These are phyloP conservation scores for Bromus sterilis DNA, from an alignment of 176 grass and related monocot genomes.

Conservation along the genomic window DNA sequence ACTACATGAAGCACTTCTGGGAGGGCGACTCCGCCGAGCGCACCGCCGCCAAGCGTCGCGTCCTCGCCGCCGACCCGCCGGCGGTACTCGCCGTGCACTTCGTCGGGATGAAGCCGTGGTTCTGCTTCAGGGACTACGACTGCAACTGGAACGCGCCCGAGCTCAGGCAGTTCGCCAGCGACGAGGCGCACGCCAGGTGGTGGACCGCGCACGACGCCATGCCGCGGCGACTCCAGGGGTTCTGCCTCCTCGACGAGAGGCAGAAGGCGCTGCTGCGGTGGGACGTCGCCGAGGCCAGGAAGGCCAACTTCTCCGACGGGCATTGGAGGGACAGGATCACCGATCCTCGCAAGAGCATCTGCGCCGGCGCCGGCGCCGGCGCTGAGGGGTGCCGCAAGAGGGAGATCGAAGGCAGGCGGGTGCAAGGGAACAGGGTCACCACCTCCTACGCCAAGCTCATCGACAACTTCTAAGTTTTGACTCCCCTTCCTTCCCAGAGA, in stretches of 20 bases:
- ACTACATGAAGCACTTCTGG: constrained; percentile 67
- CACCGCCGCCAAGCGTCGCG: not conserved
- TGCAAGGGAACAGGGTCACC: constrained; percentile 40
- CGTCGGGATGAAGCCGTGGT: constrained; percentile 52
- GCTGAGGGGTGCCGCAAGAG: constrained; percentile 16
- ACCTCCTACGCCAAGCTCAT: constrained; percentile 52
- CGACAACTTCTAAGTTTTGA: constrained; percentile 36
- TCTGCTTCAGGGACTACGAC: constrained; percentile 65
- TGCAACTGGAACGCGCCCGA: constrained; percentile 53
- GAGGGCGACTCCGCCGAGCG: constrained; percentile 30
- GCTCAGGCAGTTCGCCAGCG: constrained; percentile 53
- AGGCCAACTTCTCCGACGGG: constrained; percentile 24
- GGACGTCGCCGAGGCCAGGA: constrained; percentile 19
- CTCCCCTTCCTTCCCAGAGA: not conserved
- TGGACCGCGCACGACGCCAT: constrained; percentile 47
- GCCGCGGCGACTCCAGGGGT: not conserved
- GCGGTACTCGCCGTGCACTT: constrained; percentile 47
- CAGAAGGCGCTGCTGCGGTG: constrained; percentile 49
- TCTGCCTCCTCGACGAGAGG: constrained; percentile 41
- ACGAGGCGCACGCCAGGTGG: constrained; percentile 61
- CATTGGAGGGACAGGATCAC: constrained; percentile 22
- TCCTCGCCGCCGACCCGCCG: constrained; percentile 41
- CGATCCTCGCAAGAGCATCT: constrained; percentile 31
- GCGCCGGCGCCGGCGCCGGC: constrained; percentile 16
- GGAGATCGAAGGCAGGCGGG: constrained; percentile 22